Evolutionary conservation across 495 filamentous ascomycete species (phyloP), one percentile per base, ranked within the genome.

Genomic region (Aspergillus hancockii): DNA sequence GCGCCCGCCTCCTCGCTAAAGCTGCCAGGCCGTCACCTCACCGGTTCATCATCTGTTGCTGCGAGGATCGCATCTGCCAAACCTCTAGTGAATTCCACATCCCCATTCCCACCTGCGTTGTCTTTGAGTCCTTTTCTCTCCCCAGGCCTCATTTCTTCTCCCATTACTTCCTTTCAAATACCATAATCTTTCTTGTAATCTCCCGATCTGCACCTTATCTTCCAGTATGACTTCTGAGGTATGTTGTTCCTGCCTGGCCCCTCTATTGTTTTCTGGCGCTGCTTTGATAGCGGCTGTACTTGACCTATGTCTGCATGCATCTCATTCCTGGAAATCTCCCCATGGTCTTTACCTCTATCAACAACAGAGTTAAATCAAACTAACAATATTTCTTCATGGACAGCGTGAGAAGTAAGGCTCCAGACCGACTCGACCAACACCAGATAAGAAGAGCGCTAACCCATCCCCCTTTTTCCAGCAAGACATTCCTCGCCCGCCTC

Each of bases 401-500:
- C 75, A 85, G 92, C 91, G 92, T 82, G 92, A 96, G 78, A 95
- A 89, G 92, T 96, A 85, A 73, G 73, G 60, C 67, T 62, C 38
- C 52, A 55, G 56, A 38, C 21, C 60, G 65, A 63, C 59, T 57
- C 50, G 28, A 61, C 55, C 58, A 63, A 59, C 52, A 57, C 62
- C 59, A 65, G 54, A 52, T 31, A 52, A 49, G 61, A 59, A 58
- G 61, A 65, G 51, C 50, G 73, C 71, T 74, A 66, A 75, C 65
- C 54, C 52, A 66, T 43, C 71, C 54, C 36, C 52, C 56, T 28
- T 49, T 63, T 62, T 75, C 71, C 78, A 98, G 95, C 90, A 98
- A 99, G 89, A 99, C 94, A 69, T 99, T 99, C 85, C 91, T 99
- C 75, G 94, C 94, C 73, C 88, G 94, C 83, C 91, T 99, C 74